Evolutionary conservation across 345 rosid genomes (phyloP), one percentile per base, ranked within the genome.

Genomic region (Balakata baccata): DNA sequence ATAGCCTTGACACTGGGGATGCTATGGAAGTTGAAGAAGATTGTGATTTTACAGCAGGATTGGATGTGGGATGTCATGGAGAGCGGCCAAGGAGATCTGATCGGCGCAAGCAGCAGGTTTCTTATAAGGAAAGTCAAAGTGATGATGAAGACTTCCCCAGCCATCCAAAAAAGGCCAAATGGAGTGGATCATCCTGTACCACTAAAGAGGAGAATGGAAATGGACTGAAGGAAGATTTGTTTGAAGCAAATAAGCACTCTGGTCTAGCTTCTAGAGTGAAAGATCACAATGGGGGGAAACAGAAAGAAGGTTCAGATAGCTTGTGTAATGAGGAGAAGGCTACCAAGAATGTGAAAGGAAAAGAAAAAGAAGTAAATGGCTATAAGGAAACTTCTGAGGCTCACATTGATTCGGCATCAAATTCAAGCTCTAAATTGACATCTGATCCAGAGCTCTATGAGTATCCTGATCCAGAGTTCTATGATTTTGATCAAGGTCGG

Each of bases 401-500:
- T 66, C 66, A 67, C 59, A 63, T 66, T 52, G 76, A 74, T 64
- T 62, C 54, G 10, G 39, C 60, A 25, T 58, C 86, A 49, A 80
- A 87, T 79, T 71, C 79, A 12, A 60, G 70, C 74, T 62, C 77
- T 7, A 62, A 71, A 54, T 63, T 67, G 43, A 66, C 68, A 49
- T 47, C 76, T 76, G 83, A 78, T 16, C 69, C 82, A 13, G 77
- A 79, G 75, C 3, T 75, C 41, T 78, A 70, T 72, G 56, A 11
- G 22, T 89, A 70, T 76, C 73, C 85, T 59, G 92, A 89, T 65
- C 87, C 92, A 37, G 97, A 92, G 56, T 95, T 95, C 77, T 64
- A 74, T 50, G 89, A 92, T 83, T 92, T 95, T 68, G 93, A 88
- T 37, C 70, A 78, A 69, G 75, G 53, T 57, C 81, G 88, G 80